A percentile compares a stretch with the other conserved stretches of the same genome.
phyloP scores from a whole-genome alignment of 2,329 filamentous ascomycete species.

The Scedosporium boydii region DNA sequence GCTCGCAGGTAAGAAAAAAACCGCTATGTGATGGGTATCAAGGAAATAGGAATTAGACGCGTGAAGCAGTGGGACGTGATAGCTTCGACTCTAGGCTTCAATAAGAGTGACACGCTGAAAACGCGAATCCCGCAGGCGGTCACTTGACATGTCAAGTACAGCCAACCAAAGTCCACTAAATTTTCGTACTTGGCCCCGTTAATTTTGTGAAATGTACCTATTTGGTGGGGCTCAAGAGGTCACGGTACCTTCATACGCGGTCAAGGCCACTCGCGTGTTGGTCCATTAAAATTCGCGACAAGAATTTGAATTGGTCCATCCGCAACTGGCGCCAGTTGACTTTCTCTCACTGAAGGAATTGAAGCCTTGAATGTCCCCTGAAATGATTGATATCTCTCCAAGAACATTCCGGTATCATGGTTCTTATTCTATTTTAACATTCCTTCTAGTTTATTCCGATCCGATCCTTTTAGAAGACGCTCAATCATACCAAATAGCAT shows the following conservation, averaged over 20 bases:
- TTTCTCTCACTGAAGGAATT: not conserved
- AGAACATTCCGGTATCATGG: not conserved
- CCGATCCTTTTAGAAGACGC: not conserved
- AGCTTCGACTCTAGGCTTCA: constrained; percentile 9
- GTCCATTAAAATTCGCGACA: not conserved
- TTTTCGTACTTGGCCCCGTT: not conserved
- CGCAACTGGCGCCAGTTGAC: not conserved
- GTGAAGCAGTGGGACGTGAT: constrained; percentile 7
- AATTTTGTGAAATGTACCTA: not conserved
- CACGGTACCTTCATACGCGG: not conserved
- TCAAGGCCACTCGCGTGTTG: not conserved
- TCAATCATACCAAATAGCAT: constrained; percentile 84
- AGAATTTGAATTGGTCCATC: not conserved
- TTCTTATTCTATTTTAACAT: not conserved
- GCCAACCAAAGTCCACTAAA: not conserved
- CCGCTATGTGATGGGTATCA: not conserved
- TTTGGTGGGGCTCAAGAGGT: not conserved
- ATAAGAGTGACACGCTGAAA: constrained; percentile 10
- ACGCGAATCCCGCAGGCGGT: constrained; percentile 27
- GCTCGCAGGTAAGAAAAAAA: not conserved
- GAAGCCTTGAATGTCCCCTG: not conserved
- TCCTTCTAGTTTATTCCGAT: not conserved
- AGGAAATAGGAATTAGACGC: not conserved
- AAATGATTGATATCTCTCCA: not conserved
- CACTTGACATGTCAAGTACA: constrained; percentile 18